These are phyloP conservation scores for Diplodia sapinea DNA, from an alignment of 2,329 filamentous ascomycete species.

Conservation along the genomic window DNA sequence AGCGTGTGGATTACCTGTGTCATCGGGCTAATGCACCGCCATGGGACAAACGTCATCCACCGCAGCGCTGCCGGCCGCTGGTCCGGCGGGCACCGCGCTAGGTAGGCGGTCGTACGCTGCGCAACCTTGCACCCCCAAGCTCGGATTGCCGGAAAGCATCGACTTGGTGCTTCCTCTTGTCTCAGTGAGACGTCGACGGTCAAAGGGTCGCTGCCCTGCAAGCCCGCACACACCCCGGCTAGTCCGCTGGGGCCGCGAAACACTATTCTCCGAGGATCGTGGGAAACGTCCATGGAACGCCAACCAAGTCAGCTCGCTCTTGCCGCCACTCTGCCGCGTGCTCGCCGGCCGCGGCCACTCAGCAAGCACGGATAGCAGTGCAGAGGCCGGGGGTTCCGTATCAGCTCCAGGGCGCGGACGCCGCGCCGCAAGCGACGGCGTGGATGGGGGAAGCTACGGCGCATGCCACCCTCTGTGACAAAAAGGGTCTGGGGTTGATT, in stretches of 20 bases:
- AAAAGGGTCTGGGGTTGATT: constrained; percentile 27
- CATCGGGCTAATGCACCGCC: constrained; percentile 9
- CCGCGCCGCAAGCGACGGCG: constrained; percentile 15
- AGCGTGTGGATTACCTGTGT: neutral
- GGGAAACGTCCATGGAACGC: constrained; percentile 15
- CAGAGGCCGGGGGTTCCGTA: constrained; percentile 15
- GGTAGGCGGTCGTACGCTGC: neutral
- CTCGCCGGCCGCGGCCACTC: constrained; percentile 17
- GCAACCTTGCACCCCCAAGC: constrained; percentile 5
- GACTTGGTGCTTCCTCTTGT: constrained; percentile 11
- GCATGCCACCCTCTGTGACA: constrained; percentile 24
- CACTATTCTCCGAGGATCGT: constrained; percentile 19
- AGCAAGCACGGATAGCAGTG: constrained; percentile 23
- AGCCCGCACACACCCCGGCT: constrained; percentile 2
- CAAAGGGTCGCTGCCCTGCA: constrained; percentile 18
- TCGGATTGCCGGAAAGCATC: constrained; percentile 23
- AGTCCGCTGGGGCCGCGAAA: constrained; percentile 16
- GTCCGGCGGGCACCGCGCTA: constrained; percentile 17
- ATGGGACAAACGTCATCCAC: constrained; percentile 7
- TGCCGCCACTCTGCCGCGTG: constrained; percentile 18
- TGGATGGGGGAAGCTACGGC: constrained; percentile 20
- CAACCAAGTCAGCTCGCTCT: constrained; percentile 19
- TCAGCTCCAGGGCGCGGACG: constrained; percentile 4
- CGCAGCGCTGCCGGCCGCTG: neutral
- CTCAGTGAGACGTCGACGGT: constrained; percentile 5